Evolutionary conservation across 108 stramenopile genomes (phyloP).

Genomic region (Cylindrotheca closterium): DNA sequence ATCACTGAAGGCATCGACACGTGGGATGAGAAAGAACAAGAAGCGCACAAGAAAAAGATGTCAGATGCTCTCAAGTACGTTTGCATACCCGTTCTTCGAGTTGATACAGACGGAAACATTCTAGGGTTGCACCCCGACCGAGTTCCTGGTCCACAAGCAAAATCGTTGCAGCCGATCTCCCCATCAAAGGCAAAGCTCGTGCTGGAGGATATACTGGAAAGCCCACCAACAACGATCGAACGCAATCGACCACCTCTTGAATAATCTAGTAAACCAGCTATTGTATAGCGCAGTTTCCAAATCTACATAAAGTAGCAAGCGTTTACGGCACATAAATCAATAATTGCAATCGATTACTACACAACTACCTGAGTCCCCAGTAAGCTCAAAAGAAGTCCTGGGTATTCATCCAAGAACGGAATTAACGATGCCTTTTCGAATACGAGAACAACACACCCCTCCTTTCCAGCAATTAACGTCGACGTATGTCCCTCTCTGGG

Average conservation of each 20-base stretch:
- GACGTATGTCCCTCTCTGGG: constrained; percentile 65
- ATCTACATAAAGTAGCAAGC: not conserved
- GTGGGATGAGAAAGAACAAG: constrained; percentile 12
- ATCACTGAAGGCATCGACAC: not conserved
- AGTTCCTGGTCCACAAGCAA: constrained; percentile 30
- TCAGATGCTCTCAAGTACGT: constrained; percentile 9
- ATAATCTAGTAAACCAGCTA: not conserved
- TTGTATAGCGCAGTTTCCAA: not conserved
- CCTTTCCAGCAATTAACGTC: constrained; percentile 83
- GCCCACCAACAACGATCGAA: not conserved
- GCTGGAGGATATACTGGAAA: constrained; percentile 26
- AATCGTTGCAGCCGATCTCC: constrained; percentile 18
- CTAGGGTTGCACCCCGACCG: constrained; percentile 24
- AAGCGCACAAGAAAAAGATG: constrained; percentile 14
- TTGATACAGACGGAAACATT: constrained; percentile 26
- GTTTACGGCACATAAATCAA: too few relatives aligned
- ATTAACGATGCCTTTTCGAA: constrained; percentile 71
- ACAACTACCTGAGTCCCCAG: constrained; percentile 88
- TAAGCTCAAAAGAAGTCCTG: constrained; percentile 78
- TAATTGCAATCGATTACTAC: too few relatives aligned
- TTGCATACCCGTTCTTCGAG: constrained; percentile 32
- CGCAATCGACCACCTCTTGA: not conserved
- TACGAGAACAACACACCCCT: constrained; percentile 79
- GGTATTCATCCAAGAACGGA: constrained; percentile 80
- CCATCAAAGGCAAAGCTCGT: constrained; percentile 28